These are phyloP conservation scores for Zygosaccharomyces bailii DNA, from an alignment of 805 yeast genomes.

Conservation along the genomic window DNA sequence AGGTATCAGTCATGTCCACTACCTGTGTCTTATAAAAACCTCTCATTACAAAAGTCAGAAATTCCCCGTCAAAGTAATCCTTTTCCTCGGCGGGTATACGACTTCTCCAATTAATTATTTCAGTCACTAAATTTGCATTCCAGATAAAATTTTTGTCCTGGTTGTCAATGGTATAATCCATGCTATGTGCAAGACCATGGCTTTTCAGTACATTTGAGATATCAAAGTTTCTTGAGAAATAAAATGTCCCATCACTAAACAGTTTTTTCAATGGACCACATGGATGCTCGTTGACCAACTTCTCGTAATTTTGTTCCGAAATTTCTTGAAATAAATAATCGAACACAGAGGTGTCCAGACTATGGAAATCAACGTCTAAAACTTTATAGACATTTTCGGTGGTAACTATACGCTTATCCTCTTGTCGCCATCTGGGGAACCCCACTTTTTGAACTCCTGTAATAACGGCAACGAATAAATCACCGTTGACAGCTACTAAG, in stretches of 20 bases:
- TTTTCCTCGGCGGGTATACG: constrained; percentile 61
- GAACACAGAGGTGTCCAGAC: constrained; percentile 54
- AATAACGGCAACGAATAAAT: constrained; percentile 55
- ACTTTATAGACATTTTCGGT: constrained; percentile 52
- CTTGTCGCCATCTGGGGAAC: constrained; percentile 44
- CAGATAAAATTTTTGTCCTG: constrained; percentile 82
- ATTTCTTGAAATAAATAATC: constrained; percentile 40
- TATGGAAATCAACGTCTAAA: constrained; percentile 60
- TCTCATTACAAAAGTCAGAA: constrained; percentile 78
- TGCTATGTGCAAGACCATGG: constrained; percentile 48
- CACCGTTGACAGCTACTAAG: constrained; percentile 50
- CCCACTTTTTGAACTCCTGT: constrained; percentile 54
- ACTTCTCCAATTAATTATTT: constrained; percentile 65
- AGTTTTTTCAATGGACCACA: constrained; percentile 72
- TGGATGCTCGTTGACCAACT: constrained; percentile 59
- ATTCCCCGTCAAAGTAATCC: constrained; percentile 60
- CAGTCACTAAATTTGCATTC: constrained; percentile 83
- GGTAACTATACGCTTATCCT: constrained; percentile 28
- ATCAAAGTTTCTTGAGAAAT: constrained; percentile 87
- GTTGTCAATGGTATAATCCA: constrained; percentile 42
- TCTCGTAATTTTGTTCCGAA: constrained; percentile 30
- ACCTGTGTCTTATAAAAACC: constrained; percentile 79
- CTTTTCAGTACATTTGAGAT: constrained; percentile 76
- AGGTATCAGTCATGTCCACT: constrained; percentile 24
- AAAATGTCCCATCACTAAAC: constrained; percentile 78